These are phyloP conservation scores for Penicillium coffeae DNA, from an alignment of 495 filamentous ascomycete genomes.

Conservation along the genomic window DNA sequence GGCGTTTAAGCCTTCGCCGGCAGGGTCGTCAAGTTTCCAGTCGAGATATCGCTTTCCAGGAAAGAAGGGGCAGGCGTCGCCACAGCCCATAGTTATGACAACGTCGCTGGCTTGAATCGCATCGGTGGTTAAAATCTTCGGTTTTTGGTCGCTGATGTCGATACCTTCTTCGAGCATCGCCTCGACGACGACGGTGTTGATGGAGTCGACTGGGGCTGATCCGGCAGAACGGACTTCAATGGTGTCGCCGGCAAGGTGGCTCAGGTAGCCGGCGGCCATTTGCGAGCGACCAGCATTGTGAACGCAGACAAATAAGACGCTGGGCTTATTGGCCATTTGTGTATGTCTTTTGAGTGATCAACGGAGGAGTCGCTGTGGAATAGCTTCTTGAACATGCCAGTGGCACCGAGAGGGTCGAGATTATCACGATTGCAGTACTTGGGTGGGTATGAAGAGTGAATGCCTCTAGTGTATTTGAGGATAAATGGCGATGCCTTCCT, in stretches of 20 bases:
- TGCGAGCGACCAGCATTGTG: conserved; percentile 30
- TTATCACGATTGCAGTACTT: conserved; percentile 9
- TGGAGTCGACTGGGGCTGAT: conserved; percentile 23
- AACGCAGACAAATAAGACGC: conserved; percentile 27
- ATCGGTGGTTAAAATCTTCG: conserved; percentile 24
- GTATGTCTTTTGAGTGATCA: conserved; percentile 10
- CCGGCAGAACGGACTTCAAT: conserved; percentile 27
- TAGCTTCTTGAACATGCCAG: conserved; percentile 10
- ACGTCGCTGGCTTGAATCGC: conserved; percentile 23
- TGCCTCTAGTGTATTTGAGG: conserved; percentile 6
- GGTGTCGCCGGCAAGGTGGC: conserved; percentile 19
- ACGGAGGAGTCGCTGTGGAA: conserved; percentile 1
- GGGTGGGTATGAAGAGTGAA: conserved; percentile 3
- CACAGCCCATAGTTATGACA: conserved; percentile 31
- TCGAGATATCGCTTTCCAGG: conserved; percentile 27
- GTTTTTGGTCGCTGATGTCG: conserved; percentile 21
- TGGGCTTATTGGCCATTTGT: conserved; percentile 20
- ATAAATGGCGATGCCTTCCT: conserved; percentile 1
- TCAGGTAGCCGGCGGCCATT: conserved; percentile 27
- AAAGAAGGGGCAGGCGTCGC: conserved; percentile 26
- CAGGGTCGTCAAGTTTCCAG: conserved; percentile 27
- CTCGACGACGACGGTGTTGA: conserved; percentile 23
- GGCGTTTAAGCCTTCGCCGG: conserved; percentile 19
- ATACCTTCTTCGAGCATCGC: conserved; percentile 32
- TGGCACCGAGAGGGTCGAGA: conserved; percentile 2